phyloP scores from a whole-genome alignment of 1,284 basidiomycete species.

The Ceratobasidium sp. region DNA sequence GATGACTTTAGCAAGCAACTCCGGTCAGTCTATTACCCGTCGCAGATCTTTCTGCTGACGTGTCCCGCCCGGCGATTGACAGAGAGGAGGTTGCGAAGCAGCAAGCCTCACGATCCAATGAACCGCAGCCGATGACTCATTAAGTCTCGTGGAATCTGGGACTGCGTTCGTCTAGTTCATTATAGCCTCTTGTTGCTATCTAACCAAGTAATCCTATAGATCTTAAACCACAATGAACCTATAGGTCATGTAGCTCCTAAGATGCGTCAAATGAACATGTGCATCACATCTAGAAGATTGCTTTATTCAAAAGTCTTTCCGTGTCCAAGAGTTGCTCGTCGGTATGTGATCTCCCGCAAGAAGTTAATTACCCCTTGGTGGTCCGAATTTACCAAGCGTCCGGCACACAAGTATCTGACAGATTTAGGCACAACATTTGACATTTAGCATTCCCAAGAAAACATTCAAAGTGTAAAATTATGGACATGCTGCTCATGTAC shows the following conservation, averaged over 20 bases:
- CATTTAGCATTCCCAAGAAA: background rate
- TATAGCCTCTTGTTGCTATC: background rate
- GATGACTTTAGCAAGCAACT: conserved; percentile 96
- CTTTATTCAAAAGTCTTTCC: background rate
- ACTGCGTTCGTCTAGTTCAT: background rate
- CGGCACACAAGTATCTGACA: background rate
- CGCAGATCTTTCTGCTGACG: background rate
- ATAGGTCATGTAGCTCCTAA: no score
- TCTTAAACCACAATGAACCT: no score
- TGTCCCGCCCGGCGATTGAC: background rate
- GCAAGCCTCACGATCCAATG: conserved; percentile 30
- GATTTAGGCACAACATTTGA: background rate
- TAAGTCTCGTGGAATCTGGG: conserved; percentile 8
- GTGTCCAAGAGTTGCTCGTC: no score
- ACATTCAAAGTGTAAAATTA: conserved; percentile 6
- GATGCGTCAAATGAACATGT: conserved; percentile 9
- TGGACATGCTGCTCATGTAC: background rate
- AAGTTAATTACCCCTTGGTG: no score
- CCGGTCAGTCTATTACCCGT: conserved; percentile 62
- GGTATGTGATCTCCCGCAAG: no score
- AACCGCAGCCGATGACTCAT: conserved; percentile 37
- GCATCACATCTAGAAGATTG: background rate
- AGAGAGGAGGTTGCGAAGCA: conserved; percentile 38
- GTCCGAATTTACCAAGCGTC: no score
- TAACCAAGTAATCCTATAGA: background rate